Percentiles rank a stretch among this genome's conserved stretches.
These are phyloP conservation scores for Phytophthora capsici DNA, from an alignment of 352 stramenopile species.

Conservation along the genomic window DNA sequence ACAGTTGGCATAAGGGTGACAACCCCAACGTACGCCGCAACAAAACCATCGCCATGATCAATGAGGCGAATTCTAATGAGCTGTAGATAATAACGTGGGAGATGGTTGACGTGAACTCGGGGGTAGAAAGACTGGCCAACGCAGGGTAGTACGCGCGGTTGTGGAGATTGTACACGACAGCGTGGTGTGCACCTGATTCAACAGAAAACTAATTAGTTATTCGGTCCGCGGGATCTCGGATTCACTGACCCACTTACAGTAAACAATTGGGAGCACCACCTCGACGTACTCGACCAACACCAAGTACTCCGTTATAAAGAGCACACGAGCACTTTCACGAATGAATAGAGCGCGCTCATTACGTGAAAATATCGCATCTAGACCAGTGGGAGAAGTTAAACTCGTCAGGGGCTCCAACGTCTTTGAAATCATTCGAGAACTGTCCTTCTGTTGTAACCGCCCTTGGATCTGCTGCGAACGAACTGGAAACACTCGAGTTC, in stretches of 20 bases:
- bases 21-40: slow-evolving; percentile 21
- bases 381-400: not conserved
- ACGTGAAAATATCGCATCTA: slow-evolving; percentile 10
- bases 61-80: slow-evolving; percentile 19
- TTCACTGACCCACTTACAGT: slow-evolving; percentile 22
- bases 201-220: not conserved
- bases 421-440: not conserved
- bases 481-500: not conserved
- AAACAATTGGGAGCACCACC: slow-evolving; percentile 44
- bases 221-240: too few species aligned
- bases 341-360: slow-evolving; percentile 32
- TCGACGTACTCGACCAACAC: slow-evolving; percentile 48
- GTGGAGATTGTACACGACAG: slow-evolving; percentile 28
- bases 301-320: slow-evolving; percentile 49
- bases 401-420: not conserved
- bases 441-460: not conserved
- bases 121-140: slow-evolving; percentile 9
- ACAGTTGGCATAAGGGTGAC: slow-evolving; percentile 27
- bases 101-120: slow-evolving; percentile 2
- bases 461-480: not conserved
- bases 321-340: slow-evolving; percentile 27
- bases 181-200: slow-evolving; percentile 10
- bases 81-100: slow-evolving; percentile 22
- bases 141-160: slow-evolving; percentile 34
- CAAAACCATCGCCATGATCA: slow-evolving; percentile 7